These are phyloP conservation scores for Artemisia tridentata DNA, from an alignment of 129 eudicot species.

Conservation along the genomic window DNA sequence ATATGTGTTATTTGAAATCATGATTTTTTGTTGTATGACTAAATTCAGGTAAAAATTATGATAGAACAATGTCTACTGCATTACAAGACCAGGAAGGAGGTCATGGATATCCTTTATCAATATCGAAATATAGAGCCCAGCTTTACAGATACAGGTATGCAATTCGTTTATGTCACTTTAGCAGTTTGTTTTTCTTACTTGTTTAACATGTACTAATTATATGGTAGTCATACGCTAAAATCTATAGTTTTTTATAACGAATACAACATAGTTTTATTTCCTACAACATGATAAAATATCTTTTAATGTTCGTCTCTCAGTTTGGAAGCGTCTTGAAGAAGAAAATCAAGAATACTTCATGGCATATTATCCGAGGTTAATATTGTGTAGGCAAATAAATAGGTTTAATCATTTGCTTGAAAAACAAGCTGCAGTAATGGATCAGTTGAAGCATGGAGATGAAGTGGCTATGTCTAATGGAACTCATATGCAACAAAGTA, in stretches of 20 bases:
- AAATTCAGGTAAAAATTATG: constrained; percentile 58
- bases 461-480: constrained; percentile 41
- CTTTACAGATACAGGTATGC: constrained; percentile 59
- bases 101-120: constrained; percentile 37
- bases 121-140: constrained; percentile 45
- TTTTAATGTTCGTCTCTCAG: constrained; percentile 34
- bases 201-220: no score
- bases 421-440: constrained; percentile 50
- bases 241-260: no score
- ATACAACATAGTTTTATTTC: no score
- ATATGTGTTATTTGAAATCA: background rate
- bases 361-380: constrained; percentile 51
- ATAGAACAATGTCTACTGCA: constrained; percentile 56
- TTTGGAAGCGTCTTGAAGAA: constrained; percentile 70
- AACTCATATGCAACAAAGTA: background rate
- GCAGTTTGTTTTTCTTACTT: no score
- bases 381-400: constrained; percentile 52
- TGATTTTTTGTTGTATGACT: constrained; percentile 6
- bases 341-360: constrained; percentile 64
- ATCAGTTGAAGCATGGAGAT: constrained; percentile 23
- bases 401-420: constrained; percentile 53
- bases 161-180: background rate
- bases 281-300: background rate
- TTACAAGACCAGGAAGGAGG: constrained; percentile 66
- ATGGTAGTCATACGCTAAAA: no score